Percentiles rank a stretch among this genome's conserved stretches.
Conservation (phyloP, 129 eudicot species). For the Helianthus tuberosus region DNA sequence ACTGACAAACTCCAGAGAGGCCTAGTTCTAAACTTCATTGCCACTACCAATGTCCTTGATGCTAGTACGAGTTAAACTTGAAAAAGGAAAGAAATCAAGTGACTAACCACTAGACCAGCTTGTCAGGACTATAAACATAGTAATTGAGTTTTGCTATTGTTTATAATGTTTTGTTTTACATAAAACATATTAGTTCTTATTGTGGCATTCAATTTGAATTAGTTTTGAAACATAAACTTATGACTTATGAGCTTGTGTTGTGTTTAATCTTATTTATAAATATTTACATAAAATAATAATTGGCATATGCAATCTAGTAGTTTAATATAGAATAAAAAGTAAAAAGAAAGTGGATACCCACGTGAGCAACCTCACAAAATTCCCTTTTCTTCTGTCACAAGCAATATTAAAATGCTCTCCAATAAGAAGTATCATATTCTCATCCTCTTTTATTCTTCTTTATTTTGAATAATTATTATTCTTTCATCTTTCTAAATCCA, state of each 20-base stretch:
- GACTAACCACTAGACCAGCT: too few relatives aligned
- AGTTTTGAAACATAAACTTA: background rate
- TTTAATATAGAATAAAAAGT: background rate
- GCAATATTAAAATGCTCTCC: constrained; percentile 37
- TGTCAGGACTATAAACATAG: too few relatives aligned
- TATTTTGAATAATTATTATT: constrained; percentile 4
- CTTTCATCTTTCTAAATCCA: constrained; percentile 3
- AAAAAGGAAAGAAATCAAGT: too few relatives aligned
- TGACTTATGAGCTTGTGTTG: background rate
- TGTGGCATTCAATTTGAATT: background rate
- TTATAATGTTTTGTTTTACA: background rate
- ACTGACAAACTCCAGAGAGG: too few relatives aligned
- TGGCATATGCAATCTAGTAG: constrained; percentile 10
- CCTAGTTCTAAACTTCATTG: too few relatives aligned
- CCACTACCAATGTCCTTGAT: too few relatives aligned
- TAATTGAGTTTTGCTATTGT: background rate
- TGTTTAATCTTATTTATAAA: background rate
- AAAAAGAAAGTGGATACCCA: constrained; percentile 32
- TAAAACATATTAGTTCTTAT: background rate
- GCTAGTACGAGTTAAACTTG: too few relatives aligned
- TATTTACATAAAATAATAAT: background rate
- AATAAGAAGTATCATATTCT: constrained; percentile 36
- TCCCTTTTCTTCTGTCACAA: constrained; percentile 64
- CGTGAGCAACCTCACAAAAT: constrained; percentile 48
- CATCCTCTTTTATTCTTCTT: background rate